A percentile compares a stretch with the other conserved stretches of the same genome.
phyloP scores from a whole-genome alignment of 805 yeast species.

The Starmerella sirachaensis region DNA sequence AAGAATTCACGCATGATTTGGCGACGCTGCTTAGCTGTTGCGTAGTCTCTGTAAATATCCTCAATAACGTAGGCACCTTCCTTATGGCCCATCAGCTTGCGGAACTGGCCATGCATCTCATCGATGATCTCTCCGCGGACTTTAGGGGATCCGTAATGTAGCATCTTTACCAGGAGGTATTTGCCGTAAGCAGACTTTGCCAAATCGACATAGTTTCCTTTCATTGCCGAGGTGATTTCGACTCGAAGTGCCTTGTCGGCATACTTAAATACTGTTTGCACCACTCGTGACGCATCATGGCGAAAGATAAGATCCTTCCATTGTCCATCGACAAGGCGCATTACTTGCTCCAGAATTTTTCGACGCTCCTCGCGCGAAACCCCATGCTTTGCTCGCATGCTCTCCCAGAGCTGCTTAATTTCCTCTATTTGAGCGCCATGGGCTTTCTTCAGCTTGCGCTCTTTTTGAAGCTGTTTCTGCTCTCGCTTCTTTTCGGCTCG shows the following conservation, averaged over 20 bases:
- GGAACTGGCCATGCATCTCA: conserved; percentile 80
- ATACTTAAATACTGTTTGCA: conserved; percentile 83
- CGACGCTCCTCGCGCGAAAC: conserved; percentile 59
- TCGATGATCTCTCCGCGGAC: conserved; percentile 62
- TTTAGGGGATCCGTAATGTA: conserved; percentile 83
- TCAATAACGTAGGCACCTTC: conserved; percentile 98
- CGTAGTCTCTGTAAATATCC: conserved; percentile 75
- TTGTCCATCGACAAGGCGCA: conserved; percentile 67
- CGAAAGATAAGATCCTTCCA: conserved; percentile 71
- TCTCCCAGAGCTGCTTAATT: conserved; percentile 85
- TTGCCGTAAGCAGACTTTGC: conserved; percentile 93
- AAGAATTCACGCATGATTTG: conserved; percentile 94
- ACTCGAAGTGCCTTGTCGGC: conserved; percentile 70
- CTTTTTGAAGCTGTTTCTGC: conserved; percentile 63
- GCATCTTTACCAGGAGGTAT: conserved; percentile 71
- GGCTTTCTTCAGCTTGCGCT: conserved; percentile 76
- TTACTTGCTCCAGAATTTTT: conserved; percentile 67
- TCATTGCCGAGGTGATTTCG: conserved; percentile 51
- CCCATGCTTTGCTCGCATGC: conserved; percentile 66
- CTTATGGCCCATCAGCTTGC: conserved; percentile 89
- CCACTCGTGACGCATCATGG: conserved; percentile 94
- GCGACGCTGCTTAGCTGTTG: conserved; percentile 69
- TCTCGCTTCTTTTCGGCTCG: conserved; percentile 65
- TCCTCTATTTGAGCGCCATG: conserved; percentile 77
- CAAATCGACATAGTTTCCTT: conserved; percentile 64